Percentiles rank a stretch among this genome's conserved stretches.
Conservation (phyloP, 192 early-diverging fungal genomes). For the Thamnidium elegans region DNA sequence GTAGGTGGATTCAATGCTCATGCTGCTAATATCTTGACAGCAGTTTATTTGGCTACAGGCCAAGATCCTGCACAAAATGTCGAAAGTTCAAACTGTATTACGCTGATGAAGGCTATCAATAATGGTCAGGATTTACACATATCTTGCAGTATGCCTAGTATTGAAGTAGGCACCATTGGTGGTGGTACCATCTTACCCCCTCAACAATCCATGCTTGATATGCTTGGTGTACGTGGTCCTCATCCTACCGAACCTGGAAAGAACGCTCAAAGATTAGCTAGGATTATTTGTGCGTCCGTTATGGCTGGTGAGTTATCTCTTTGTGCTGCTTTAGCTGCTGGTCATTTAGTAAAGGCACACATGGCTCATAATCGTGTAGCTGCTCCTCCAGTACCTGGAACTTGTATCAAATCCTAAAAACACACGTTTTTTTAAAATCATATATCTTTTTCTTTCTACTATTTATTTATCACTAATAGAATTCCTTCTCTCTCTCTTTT, state of each 20-base stretch:
- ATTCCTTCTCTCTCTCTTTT: not conserved
- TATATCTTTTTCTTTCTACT: not conserved
- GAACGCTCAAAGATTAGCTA: slow-evolving; percentile 83
- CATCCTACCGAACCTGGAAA: slow-evolving; percentile 73
- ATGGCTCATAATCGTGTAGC: slow-evolving; percentile 79
- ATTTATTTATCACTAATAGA: not conserved
- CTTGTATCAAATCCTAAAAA: slow-evolving; percentile 46
- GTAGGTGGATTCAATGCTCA: slow-evolving; percentile 94
- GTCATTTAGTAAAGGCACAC: slow-evolving; percentile 85
- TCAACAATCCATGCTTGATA: slow-evolving; percentile 83
- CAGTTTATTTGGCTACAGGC: slow-evolving; percentile 88
- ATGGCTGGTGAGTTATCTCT: slow-evolving; percentile 92
- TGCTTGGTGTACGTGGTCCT: slow-evolving; percentile 85
- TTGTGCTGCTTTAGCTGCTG: slow-evolving; percentile 83
- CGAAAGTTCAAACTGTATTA: slow-evolving; percentile 90
- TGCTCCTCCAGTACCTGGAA: slow-evolving; percentile 23
- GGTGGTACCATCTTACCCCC: slow-evolving; percentile 84
- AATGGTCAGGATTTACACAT: slow-evolving; percentile 77
- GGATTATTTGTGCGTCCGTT: slow-evolving; percentile 85
- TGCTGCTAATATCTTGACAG: slow-evolving; percentile 90
- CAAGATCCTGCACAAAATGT: slow-evolving; percentile 97
- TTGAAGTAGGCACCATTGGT: slow-evolving; percentile 95
- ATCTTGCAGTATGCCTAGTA: slow-evolving; percentile 89
- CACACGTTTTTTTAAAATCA: not conserved
- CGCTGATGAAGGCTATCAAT: slow-evolving; percentile 87